These are phyloP conservation scores for Chaetomiaceae sp. DNA, from an alignment of 2,329 filamentous ascomycete species.

Conservation along the genomic window DNA sequence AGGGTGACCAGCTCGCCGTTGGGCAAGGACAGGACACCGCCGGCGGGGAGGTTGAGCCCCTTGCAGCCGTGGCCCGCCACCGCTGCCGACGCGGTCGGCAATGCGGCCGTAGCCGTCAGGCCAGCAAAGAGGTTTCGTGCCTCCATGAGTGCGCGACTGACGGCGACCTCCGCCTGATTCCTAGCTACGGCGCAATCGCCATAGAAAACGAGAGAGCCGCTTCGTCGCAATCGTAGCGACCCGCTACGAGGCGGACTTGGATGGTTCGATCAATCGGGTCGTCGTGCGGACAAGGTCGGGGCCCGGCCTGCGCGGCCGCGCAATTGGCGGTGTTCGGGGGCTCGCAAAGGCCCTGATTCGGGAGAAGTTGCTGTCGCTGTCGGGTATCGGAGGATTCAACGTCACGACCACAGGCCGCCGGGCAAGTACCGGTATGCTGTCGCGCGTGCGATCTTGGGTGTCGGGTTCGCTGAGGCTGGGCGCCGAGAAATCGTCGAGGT, in stretches of 20 bases:
- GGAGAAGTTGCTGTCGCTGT: not conserved
- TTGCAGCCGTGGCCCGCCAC: slow-evolving; percentile 19
- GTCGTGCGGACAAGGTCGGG: not conserved
- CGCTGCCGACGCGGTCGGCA: slow-evolving; percentile 16
- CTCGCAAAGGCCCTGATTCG: not conserved
- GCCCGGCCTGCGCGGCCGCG: not conserved
- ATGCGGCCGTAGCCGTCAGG: slow-evolving; percentile 13
- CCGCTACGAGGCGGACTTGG: not conserved
- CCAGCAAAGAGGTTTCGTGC: slow-evolving; percentile 19
- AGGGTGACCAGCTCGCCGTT: slow-evolving; percentile 51
- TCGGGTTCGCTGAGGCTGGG: slow-evolving; percentile 32
- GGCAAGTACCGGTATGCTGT: slow-evolving; percentile 15
- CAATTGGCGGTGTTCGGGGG: not conserved
- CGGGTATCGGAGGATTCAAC: not conserved
- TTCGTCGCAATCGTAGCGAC: slow-evolving; percentile 10
- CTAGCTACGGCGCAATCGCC: slow-evolving; percentile 24
- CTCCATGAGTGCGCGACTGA: slow-evolving; percentile 24
- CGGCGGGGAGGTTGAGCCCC: slow-evolving; percentile 21
- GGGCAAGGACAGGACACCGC: slow-evolving; percentile 23
- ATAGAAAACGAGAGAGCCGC: slow-evolving; percentile 23
- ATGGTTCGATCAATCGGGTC: not conserved
- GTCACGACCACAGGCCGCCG: not conserved
- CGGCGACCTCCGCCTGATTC: slow-evolving; percentile 25
- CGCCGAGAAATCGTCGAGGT: slow-evolving; percentile 34
- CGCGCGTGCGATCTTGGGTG: slow-evolving; percentile 17